Base-by-base conservation (phyloP, 805 yeast genomes). In the Kockiozyma suomiensis region DNA sequence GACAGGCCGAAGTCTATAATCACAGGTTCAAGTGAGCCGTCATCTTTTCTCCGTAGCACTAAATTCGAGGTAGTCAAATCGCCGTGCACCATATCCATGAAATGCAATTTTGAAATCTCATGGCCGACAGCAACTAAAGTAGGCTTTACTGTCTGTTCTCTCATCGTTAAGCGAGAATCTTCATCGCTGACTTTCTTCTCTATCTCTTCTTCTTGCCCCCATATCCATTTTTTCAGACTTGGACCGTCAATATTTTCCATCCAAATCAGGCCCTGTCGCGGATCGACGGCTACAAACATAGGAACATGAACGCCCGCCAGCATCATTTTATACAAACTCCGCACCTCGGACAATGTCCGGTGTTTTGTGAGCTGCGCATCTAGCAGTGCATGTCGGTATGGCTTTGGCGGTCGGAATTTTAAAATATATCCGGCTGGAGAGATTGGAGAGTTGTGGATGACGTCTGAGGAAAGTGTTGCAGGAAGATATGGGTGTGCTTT, bases 1-100 rank as follows among this genome's bases (percentile, higher is more conserved):
- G 96, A 88, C 19, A 94, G 78, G 0, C 99, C 99, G 75, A 94
- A 94, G 71, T 94, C 99, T 56, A 94, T 94, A 65, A 94, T 73
- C 35, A 78, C 82, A 0, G 96, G 90, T 28, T 62, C 69, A 19
- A 30, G n/a, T n/a, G 25, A 8, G 12, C 23, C 49, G n/a, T 35
- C 47, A 3, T 15, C 13, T 21, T 21, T 42, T 4, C 33, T 32
- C 19, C 75, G 75, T 15, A 92, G 70, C 47, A 94, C 81, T 26
- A 91, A 83, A 69, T 94, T 94, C 0, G 98, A 92, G 23, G 93
- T 85, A 0, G 99, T 94, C 67, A 94, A 77, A 72, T 94, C 99
- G 0, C 99, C 99, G 73, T 94, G 99, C 26, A 90, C 85, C 71
- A 89, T 82, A 65, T 90, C 96, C 64, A 83, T 79, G 65, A 80